These are phyloP conservation scores for Papiliotrema nemorosa DNA, from an alignment of 1,284 basidiomycete genomes.

Conservation along the genomic window DNA sequence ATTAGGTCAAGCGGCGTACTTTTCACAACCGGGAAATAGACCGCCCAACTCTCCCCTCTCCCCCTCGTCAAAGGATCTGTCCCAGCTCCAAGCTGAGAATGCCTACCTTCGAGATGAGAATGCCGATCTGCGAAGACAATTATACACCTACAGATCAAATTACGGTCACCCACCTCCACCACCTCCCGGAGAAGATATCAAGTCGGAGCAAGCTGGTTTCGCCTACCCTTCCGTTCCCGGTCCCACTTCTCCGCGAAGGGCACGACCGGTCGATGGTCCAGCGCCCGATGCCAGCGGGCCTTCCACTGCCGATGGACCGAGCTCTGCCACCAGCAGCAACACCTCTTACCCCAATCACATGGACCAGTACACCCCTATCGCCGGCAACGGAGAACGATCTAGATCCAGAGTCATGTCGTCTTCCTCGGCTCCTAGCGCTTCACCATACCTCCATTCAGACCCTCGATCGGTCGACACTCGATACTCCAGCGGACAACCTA, in stretches of 20 bases:
- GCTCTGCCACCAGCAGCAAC: slow-evolving; percentile 1
- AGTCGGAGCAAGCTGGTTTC: slow-evolving; percentile 9
- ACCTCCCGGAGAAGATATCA: slow-evolving; percentile 5
- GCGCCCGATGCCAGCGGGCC: neutral
- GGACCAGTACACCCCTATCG: slow-evolving; percentile 18
- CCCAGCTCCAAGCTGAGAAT: slow-evolving; percentile 36
- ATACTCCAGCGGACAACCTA: slow-evolving; percentile 5
- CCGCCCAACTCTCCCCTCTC: slow-evolving; percentile 17
- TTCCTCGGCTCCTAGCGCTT: slow-evolving; percentile 37
- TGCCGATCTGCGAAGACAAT: slow-evolving; percentile 36
- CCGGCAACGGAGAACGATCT: slow-evolving; percentile 9
- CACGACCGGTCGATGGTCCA: slow-evolving; percentile 2
- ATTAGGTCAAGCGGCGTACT: slow-evolving; percentile 30
- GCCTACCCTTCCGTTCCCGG: slow-evolving; percentile 7
- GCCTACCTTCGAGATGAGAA: slow-evolving; percentile 44
- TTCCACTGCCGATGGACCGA: slow-evolving; percentile 10
- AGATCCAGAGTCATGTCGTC: slow-evolving; percentile 30
- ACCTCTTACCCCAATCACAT: slow-evolving; percentile 16
- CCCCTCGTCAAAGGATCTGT: slow-evolving; percentile 32
- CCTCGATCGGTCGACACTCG: slow-evolving; percentile 1
- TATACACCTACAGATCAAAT: slow-evolving; percentile 27
- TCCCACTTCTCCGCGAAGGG: slow-evolving; percentile 6
- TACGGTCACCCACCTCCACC: slow-evolving; percentile 6
- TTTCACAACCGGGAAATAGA: slow-evolving; percentile 8
- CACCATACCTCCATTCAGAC: slow-evolving; percentile 27